Evolutionary conservation across 768 basidiomycete genomes (phyloP).

Genomic region (Serendipita sp.): DNA sequence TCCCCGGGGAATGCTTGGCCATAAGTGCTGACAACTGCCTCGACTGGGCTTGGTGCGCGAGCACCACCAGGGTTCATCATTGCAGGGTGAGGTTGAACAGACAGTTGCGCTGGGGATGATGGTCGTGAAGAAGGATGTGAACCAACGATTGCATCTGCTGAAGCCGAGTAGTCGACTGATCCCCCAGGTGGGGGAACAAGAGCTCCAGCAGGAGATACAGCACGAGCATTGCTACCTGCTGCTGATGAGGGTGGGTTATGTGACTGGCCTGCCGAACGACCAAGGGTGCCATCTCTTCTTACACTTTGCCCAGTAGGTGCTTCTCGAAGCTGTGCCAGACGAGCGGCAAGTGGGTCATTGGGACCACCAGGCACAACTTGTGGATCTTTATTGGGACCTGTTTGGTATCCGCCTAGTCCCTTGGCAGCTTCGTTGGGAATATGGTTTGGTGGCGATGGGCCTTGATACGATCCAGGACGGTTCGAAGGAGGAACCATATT

Average conservation of each 20-base stretch:
- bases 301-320: background rate
- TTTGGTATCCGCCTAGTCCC: background rate
- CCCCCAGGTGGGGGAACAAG: slow-evolving; percentile 5
- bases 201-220: slow-evolving; percentile 20
- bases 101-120: slow-evolving; percentile 41
- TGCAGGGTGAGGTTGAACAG: slow-evolving; percentile 41
- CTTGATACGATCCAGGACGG: background rate
- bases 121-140: slow-evolving; percentile 56
- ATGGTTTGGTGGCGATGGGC: background rate
- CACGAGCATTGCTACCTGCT: background rate
- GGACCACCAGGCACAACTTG: background rate
- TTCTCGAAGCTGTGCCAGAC: background rate
- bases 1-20: slow-evolving; percentile 82
- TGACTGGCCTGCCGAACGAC: background rate
- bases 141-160: slow-evolving; percentile 68
- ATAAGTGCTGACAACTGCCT: slow-evolving; percentile 61
- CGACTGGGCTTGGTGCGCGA: slow-evolving; percentile 38
- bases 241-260: background rate
- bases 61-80: slow-evolving; percentile 44
- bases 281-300: background rate
- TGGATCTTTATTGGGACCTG: background rate
- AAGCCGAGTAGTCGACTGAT: slow-evolving; percentile 50
- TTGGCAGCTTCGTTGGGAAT: background rate
- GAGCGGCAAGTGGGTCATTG: background rate
- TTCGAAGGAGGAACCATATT: background rate